Base-by-base conservation (phyloP, 2,329 filamentous ascomycete species). In the Pseudophaeomoniella oleicola region DNA sequence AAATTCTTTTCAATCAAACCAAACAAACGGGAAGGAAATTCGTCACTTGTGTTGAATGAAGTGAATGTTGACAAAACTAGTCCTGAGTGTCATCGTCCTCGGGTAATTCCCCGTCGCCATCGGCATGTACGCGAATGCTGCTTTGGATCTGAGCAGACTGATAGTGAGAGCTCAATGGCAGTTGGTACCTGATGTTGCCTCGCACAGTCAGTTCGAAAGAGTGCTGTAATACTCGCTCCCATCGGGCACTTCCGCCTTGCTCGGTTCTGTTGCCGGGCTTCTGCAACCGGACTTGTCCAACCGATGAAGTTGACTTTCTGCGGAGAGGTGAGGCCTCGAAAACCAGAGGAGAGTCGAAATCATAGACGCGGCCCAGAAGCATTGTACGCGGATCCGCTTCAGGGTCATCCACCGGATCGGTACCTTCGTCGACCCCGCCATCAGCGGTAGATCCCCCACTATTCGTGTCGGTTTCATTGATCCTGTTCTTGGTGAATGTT, bases 191-290 rank as follows among this genome's bases (percentile, higher is more conserved):
- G 46, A 98, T 67, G 11, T 90, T 81, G 15, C 90, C 90, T 48
- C 90, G 79, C 30, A 98, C 73, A 42, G 96, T 88, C 34, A 98
- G 69, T 46, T 94, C 85, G 48, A 96, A 98, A 32, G 88, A 83
- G 55, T 94, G 82, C 45, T 92, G 75, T 35, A 94, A 67, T 33
- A 96, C 87, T 41, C 77, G 73, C 54, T 93, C 85, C 90, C 90
- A 98, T 10, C 87, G 75, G 51, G 81, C 76, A 2, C 78, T 79
- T 5, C 88, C 90, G 30, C 82, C 81, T 31, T 73, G 66, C 51
- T 85, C 78, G 0, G 90, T 96, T 48, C 78, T 78, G 56, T 96
- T 98, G 3, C 88, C 87, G 0, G 90, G 90, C 38, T 80, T 76
- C 16, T 69, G 63, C 3, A 98, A 71, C 29, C 88, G 81, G 45